Evolutionary conservation across 1,284 basidiomycete genomes (phyloP).

Genomic region (Cystobasidiaceae sp.): DNA sequence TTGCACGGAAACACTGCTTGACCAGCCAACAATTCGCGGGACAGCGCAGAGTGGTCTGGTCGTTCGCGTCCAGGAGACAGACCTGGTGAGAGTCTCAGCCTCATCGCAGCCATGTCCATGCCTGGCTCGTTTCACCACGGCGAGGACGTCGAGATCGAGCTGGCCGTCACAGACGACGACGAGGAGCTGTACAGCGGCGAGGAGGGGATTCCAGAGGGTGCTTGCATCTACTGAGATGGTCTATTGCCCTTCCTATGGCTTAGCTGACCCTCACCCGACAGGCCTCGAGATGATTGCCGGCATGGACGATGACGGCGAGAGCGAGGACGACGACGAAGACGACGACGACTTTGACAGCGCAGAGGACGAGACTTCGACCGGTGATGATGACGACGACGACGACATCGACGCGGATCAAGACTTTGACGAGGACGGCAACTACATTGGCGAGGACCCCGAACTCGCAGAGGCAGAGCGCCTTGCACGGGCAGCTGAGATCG

Average conservation of each 20-base stretch:
- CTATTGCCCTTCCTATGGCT: background rate
- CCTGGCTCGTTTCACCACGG: conserved; percentile 6
- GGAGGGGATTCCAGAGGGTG: background rate
- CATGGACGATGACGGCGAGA: conserved; percentile 38
- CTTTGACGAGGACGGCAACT: conserved; percentile 23
- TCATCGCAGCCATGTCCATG: no score
- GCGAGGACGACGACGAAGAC: conserved; percentile 37
- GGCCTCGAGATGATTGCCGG: conserved; percentile 31
- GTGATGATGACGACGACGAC: no score
- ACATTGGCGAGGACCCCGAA: background rate
- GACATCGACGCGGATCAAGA: conserved; percentile 26
- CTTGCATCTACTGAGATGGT: background rate
- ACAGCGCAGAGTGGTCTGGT: no score
- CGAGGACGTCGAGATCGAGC: conserved; percentile 15
- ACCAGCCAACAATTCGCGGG: no score
- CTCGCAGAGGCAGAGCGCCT: conserved; percentile 29
- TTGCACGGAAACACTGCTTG: no score
- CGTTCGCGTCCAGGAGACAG: no score
- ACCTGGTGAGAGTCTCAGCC: no score
- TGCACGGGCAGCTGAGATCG: conserved; percentile 1
- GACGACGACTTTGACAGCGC: conserved; percentile 40
- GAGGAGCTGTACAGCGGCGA: background rate
- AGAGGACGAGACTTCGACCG: no score
- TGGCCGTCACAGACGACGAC: background rate
- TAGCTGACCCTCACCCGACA: background rate